These are phyloP conservation scores for Volvariella volvacea DNA, from an alignment of 1,284 basidiomycete genomes.

Conservation along the genomic window DNA sequence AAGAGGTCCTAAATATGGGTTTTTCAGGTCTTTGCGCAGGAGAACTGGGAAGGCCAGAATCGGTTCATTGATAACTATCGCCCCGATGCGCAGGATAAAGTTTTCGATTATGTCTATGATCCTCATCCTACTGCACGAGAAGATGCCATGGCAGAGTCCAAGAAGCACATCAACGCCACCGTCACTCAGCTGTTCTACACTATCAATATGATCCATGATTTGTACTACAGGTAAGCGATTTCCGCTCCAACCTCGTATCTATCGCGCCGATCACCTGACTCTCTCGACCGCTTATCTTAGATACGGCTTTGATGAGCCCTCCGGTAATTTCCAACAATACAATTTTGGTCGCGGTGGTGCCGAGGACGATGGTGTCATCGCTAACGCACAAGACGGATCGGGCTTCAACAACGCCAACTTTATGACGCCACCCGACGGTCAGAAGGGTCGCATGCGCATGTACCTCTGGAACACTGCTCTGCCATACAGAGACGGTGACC, in stretches of 20 bases:
- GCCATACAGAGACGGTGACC: conserved; percentile 90
- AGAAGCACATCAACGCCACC: conserved; percentile 81
- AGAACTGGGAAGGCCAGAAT: conserved; percentile 85
- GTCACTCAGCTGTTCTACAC: conserved; percentile 93
- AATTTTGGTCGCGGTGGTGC: conserved; percentile 89
- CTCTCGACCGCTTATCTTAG: conserved; percentile 27
- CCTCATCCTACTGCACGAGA: conserved; percentile 43
- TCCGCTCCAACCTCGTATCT: too few relatives aligned
- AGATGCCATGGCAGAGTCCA: conserved; percentile 57
- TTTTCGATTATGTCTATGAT: conserved; percentile 70
- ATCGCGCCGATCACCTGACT: neutral
- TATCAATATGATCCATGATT: conserved; percentile 75
- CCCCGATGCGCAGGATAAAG: conserved; percentile 49
- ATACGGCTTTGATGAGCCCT: conserved; percentile 85
- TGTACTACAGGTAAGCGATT: conserved; percentile 52
- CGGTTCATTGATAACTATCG: conserved; percentile 75
- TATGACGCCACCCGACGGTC: conserved; percentile 72
- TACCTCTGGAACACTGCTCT: conserved; percentile 90
- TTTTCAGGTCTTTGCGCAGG: conserved; percentile 62
- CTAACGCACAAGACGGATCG: conserved; percentile 91
- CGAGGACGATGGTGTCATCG: conserved; percentile 87
- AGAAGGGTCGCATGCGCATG: conserved; percentile 91
- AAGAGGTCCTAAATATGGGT: conserved; percentile 5
- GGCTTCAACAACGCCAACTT: conserved; percentile 89
- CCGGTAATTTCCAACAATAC: conserved; percentile 97